Base-by-base conservation (phyloP, 768 basidiomycete species). In the Epithele typhae region DNA sequence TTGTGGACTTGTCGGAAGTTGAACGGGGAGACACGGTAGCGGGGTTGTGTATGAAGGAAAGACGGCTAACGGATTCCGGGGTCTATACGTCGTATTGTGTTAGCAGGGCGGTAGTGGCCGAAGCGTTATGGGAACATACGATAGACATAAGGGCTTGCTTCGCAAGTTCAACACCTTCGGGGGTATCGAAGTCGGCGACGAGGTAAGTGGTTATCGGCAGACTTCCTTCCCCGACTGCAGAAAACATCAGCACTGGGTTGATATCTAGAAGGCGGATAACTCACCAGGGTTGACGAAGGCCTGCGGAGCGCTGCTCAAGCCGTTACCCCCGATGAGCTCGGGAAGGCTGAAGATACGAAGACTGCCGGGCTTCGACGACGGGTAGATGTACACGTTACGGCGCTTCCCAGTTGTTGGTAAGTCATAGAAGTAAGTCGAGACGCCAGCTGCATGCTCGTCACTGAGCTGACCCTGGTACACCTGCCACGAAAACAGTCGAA, bases 391-490 rank as follows among this genome's bases (percentile, higher is more conserved):
- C 22, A 66, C 70, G 64, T 92, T 97, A n/a, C 96, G 69, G 10
- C 84, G 75, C 45, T 74, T 69, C 34, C 72, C 72, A 0, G 89
- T 81, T 0, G 78, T 78, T 1, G 93, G 88, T 5, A 93, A 75
- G 57, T 95, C 91, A 60, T 95, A 97, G 68, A 97, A 98, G 67
- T 88, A 92, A 12, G 74, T 84, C 24, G 77, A 66, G 44, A 89
- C 75, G 25, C 74, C 70, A 5, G 68, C 68, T 7, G 64, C 64
- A 33, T 73, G 65, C 1, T 72, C 73, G 37, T 88, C 82, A 8
- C 74, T 72, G 15, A 92, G 59, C 25, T 67, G 64, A 5, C 81
- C 78, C 22, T 60, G 58, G 59, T 87, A 84, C 1, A 89, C 62
- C 86, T 65, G 45, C 15, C 12, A n/a, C n/a, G n/a, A n/a, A n/a